These are phyloP conservation scores for Candida maesae DNA, from an alignment of 805 yeast species.

Conservation along the genomic window DNA sequence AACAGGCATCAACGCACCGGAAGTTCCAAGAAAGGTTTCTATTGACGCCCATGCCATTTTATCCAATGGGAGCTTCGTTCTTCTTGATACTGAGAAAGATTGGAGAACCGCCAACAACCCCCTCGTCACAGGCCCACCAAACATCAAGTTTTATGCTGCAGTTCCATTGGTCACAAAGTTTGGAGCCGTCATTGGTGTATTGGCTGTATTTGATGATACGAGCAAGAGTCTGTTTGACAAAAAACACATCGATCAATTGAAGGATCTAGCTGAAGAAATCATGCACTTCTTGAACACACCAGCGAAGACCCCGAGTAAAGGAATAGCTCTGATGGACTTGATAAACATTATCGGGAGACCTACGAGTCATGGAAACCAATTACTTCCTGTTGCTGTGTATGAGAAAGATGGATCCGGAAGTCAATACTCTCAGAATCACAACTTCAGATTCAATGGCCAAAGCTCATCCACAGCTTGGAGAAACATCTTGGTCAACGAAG, in stretches of 20 bases:
- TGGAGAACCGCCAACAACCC: constrained; percentile 70
- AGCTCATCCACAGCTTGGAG: constrained; percentile 18
- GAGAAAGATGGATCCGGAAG: constrained; percentile 66
- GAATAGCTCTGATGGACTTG: constrained; percentile 9
- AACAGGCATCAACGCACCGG: constrained; percentile 43
- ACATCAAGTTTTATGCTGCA: constrained; percentile 59
- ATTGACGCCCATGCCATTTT: constrained; percentile 68
- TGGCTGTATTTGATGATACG: constrained; percentile 53
- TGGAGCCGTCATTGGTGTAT: constrained; percentile 49
- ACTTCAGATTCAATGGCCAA: constrained; percentile 38
- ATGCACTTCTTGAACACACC: constrained; percentile 40
- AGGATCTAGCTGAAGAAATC: constrained; percentile 37
- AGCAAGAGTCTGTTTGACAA: constrained; percentile 37
- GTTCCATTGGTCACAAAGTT: constrained; percentile 47
- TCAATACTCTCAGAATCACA: constrained; percentile 49
- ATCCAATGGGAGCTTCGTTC: constrained; percentile 49
- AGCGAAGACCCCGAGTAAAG: constrained; percentile 8
- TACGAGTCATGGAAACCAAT: constrained; percentile 39
- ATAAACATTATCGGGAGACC: constrained; percentile 50
- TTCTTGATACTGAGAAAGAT: constrained; percentile 59
- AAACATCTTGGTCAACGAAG: constrained; percentile 29
- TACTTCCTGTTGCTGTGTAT: constrained; percentile 38
- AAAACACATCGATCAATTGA: constrained; percentile 33
- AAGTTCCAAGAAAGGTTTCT: constrained; percentile 52
- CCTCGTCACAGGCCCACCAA: constrained; percentile 57